These are phyloP conservation scores for Orbilia quercus DNA, from an alignment of 2,329 filamentous ascomycete genomes.

Conservation along the genomic window DNA sequence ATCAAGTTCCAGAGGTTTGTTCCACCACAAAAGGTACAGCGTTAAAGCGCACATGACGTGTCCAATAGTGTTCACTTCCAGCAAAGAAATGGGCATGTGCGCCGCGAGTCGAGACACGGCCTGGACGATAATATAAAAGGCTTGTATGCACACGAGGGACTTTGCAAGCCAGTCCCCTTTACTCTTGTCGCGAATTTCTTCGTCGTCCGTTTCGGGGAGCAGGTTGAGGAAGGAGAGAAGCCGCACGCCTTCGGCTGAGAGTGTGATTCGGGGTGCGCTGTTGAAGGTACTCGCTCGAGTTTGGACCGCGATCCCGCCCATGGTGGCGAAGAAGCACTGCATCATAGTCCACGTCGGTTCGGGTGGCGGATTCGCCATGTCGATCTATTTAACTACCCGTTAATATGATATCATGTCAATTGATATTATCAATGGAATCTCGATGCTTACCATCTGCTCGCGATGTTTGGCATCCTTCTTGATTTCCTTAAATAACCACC, in stretches of 20 bases:
- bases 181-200: constrained; percentile 60
- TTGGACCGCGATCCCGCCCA: constrained; percentile 51
- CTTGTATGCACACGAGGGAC: constrained; percentile 60
- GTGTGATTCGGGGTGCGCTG: constrained; percentile 24
- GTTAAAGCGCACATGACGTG: constrained; percentile 60
- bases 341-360: constrained; percentile 49
- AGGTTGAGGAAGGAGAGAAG: constrained; percentile 38
- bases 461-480: constrained; percentile 44
- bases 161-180: constrained; percentile 60
- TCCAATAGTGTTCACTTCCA: constrained; percentile 60
- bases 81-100: constrained; percentile 58
- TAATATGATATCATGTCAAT: no score
- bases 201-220: constrained; percentile 56
- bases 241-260: constrained; percentile 35
- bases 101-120: constrained; percentile 56
- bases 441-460: constrained; percentile 18
- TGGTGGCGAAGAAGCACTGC: constrained; percentile 51
- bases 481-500: constrained; percentile 41
- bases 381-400: constrained; percentile 13
- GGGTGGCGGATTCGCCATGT: constrained; percentile 37
- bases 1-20: constrained; percentile 59
- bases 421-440: not conserved
- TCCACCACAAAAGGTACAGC: constrained; percentile 60
- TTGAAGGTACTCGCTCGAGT: constrained; percentile 40
- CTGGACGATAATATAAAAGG: constrained; percentile 59